These are phyloP conservation scores for Aegilops umbellulata DNA, from an alignment of 176 grass and related monocot species.

Conservation along the genomic window DNA sequence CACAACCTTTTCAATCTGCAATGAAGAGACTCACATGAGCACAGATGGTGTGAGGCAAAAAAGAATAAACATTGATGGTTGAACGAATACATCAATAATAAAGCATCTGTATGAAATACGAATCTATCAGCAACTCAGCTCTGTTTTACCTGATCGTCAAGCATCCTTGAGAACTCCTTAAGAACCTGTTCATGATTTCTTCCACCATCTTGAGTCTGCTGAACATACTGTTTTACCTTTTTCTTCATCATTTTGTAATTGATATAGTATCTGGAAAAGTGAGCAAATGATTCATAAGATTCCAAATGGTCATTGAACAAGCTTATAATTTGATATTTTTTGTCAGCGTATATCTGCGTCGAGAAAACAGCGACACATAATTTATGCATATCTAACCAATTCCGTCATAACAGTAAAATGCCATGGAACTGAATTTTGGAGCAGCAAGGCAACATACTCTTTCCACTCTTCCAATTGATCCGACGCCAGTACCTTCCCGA, in stretches of 20 bases:
- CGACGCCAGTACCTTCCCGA: conserved; percentile 67
- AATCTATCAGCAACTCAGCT: neutral
- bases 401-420: neutral
- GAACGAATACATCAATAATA: neutral
- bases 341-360: neutral
- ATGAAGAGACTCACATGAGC: conserved; percentile 2
- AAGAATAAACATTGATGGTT: neutral
- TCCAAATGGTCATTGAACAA: neutral
- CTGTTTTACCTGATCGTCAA: conserved; percentile 79
- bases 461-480: conserved; percentile 84
- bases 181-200: conserved; percentile 58
- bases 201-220: conserved; percentile 59
- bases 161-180: conserved; percentile 86
- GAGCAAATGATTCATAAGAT: conserved; percentile 1
- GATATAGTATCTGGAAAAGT: conserved; percentile 70
- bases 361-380: neutral
- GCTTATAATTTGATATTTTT: conserved; percentile 2
- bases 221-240: conserved; percentile 86
- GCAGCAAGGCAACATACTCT: conserved; percentile 47
- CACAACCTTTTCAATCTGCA: conserved; percentile 89
- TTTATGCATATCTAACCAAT: neutral
- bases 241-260: conserved; percentile 99
- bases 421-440: neutral
- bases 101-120: neutral
- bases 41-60: conserved; percentile 2